Conservation (phyloP, 2,329 filamentous ascomycete species). For the Xylariomycetidae sp. region DNA sequence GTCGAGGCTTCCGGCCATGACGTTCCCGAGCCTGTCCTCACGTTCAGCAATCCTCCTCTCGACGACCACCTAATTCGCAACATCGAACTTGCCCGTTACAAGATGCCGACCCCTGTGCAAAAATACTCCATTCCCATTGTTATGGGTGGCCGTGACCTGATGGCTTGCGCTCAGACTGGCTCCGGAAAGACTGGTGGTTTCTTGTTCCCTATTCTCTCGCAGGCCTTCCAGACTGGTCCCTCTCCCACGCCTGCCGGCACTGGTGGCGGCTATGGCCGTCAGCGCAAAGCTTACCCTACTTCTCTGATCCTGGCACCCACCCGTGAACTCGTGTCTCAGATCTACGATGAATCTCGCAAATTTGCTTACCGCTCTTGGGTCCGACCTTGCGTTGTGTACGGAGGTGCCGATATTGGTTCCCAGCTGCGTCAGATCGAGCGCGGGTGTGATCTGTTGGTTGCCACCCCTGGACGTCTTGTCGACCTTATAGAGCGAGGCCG, state of each 20-base stretch:
- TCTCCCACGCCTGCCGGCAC: constrained; percentile 61
- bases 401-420: constrained; percentile 96
- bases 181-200: constrained; percentile 99
- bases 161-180: constrained; percentile 99
- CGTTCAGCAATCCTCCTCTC: constrained; percentile 90
- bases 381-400: constrained; percentile 95
- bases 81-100: constrained; percentile 92
- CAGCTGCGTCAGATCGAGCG: constrained; percentile 98
- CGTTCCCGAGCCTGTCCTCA: constrained; percentile 84
- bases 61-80: constrained; percentile 91
- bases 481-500: constrained; percentile 97
- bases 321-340: constrained; percentile 97
- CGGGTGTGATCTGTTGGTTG: constrained; percentile 93
- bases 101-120: constrained; percentile 93
- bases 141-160: constrained; percentile 94
- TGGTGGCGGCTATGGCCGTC: constrained; percentile 74
- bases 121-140: constrained; percentile 99
- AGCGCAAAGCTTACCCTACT: constrained; percentile 96
- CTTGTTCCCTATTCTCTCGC: constrained; percentile 97
- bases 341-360: constrained; percentile 95
- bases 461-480: constrained; percentile 93
- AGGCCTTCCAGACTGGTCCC: constrained; percentile 88
- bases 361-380: constrained; percentile 99
- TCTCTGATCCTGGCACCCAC: constrained; percentile 94
- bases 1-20: constrained; percentile 94